A percentile compares a stretch with the other conserved stretches of the same genome.
Conservation (phyloP, 257 asterid genomes). For the Gentiana straminea region DNA sequence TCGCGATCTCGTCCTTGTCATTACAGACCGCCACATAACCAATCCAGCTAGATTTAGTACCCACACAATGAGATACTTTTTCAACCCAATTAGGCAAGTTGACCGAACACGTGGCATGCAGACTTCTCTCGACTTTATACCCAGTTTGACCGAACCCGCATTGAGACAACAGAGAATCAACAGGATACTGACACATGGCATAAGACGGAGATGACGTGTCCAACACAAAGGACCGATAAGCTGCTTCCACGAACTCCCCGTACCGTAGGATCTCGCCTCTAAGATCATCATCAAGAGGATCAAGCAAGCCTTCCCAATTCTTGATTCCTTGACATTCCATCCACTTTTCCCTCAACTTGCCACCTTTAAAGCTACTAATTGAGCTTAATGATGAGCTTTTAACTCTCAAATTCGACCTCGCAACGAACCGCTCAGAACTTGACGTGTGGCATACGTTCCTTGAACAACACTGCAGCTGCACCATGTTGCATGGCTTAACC, state of each 20-base stretch:
- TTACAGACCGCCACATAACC: slow-evolving; percentile 87
- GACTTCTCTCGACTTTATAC: slow-evolving; percentile 32
- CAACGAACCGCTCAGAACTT: background rate
- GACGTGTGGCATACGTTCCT: too few species aligned
- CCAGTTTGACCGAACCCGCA: slow-evolving; percentile 36
- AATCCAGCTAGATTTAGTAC: slow-evolving; percentile 64
- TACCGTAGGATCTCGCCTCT: slow-evolving; percentile 68
- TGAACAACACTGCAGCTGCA: background rate
- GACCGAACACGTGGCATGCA: slow-evolving; percentile 72
- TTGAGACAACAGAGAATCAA: slow-evolving; percentile 22
- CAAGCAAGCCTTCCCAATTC: slow-evolving; percentile 89
- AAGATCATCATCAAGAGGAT: slow-evolving; percentile 71
- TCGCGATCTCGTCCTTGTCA: slow-evolving; percentile 44
- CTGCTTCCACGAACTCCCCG: slow-evolving; percentile 75
- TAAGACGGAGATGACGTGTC: slow-evolving; percentile 51
- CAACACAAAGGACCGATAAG: slow-evolving; percentile 62
- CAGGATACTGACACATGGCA: slow-evolving; percentile 33
- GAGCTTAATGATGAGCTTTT: slow-evolving; percentile 2
- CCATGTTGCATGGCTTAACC: slow-evolving; percentile 9
- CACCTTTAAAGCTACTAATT: background rate
- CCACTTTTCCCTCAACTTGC: slow-evolving; percentile 48
- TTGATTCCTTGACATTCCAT: slow-evolving; percentile 77
- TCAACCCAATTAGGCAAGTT: slow-evolving; percentile 48
- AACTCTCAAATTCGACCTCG: background rate
- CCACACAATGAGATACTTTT: slow-evolving; percentile 35